These are phyloP conservation scores for Calocera viscosa DNA, from an alignment of 768 basidiomycete genomes.

Conservation along the genomic window DNA sequence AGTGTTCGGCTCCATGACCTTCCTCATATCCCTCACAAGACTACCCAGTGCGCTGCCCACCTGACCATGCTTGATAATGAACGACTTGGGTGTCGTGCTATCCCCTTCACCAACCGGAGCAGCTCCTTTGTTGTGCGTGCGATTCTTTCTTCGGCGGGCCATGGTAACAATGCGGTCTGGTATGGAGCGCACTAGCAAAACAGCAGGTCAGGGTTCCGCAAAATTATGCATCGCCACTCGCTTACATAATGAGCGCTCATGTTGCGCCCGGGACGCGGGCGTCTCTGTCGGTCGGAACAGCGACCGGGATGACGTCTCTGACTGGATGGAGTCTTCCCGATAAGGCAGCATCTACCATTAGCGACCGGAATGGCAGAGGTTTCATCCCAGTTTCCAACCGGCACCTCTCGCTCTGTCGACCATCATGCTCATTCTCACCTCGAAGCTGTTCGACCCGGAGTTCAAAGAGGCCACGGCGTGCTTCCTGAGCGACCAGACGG, in stretches of 20 bases:
- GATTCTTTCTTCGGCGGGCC: slow-evolving; percentile 64
- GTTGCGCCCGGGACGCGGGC: neutral
- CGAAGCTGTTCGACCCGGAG: neutral
- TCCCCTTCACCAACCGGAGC: slow-evolving; percentile 27
- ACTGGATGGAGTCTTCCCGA: no score
- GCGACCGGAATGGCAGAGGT: no score
- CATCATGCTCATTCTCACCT: neutral
- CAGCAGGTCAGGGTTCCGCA: neutral
- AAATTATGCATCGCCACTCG: slow-evolving; percentile 3
- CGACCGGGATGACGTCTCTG: no score
- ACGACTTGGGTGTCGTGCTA: slow-evolving; percentile 63
- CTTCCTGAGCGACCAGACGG: neutral
- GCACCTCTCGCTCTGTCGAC: no score
- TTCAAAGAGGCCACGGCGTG: neutral
- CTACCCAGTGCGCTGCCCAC: slow-evolving; percentile 78
- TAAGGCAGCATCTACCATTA: no score
- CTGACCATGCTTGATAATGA: slow-evolving; percentile 91
- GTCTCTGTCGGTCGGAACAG: no score
- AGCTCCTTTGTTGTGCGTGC: slow-evolving; percentile 64
- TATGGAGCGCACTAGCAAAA: neutral
- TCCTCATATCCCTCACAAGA: slow-evolving; percentile 83
- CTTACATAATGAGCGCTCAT: neutral
- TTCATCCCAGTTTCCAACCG: no score
- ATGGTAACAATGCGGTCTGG: slow-evolving; percentile 29
- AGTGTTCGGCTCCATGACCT: slow-evolving; percentile 97